Evolutionary conservation across 139 green algal genomes (phyloP).

Genomic region (Chlamydomonas sphaeroides): DNA sequence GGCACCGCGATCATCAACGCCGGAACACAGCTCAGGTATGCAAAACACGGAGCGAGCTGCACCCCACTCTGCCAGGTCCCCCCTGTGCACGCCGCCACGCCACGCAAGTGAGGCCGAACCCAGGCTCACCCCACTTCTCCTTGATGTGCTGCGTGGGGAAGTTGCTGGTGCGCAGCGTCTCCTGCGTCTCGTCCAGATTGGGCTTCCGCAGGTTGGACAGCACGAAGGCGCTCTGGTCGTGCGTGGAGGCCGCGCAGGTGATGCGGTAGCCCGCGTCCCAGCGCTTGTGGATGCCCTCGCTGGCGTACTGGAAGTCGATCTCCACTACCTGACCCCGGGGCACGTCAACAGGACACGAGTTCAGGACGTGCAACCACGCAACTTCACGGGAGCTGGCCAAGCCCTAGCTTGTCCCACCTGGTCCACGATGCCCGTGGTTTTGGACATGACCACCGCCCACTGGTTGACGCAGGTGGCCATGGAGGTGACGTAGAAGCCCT

Average conservation of each 20-base stretch:
- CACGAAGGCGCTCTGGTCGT: constrained; percentile 80
- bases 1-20: too few species aligned
- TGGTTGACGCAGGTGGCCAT: constrained; percentile 88
- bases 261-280: constrained; percentile 97
- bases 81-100: too few species aligned
- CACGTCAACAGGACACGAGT: too few species aligned
- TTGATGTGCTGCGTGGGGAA: constrained; percentile 97
- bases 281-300: constrained; percentile 96
- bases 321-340: constrained; percentile 77
- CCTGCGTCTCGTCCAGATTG: constrained; percentile 83
- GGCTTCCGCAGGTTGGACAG: constrained; percentile 76
- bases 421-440: constrained; percentile 93
- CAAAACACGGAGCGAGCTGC: not conserved
- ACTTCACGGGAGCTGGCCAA: too few species aligned
- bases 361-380: too few species aligned
- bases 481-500: constrained; percentile 98
- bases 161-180: constrained; percentile 94
- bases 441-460: constrained; percentile 98
- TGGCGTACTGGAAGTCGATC: constrained; percentile 99
- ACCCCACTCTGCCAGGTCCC: too few species aligned
- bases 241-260: constrained; percentile 91
- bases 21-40: not conserved
- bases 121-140: constrained; percentile 94
- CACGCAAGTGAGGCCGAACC: too few species aligned
- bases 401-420: constrained; percentile 66